Percentiles rank a stretch among this genome's conserved stretches.
phyloP scores from a whole-genome alignment of 805 yeast species.

The Starmerella cellae region DNA sequence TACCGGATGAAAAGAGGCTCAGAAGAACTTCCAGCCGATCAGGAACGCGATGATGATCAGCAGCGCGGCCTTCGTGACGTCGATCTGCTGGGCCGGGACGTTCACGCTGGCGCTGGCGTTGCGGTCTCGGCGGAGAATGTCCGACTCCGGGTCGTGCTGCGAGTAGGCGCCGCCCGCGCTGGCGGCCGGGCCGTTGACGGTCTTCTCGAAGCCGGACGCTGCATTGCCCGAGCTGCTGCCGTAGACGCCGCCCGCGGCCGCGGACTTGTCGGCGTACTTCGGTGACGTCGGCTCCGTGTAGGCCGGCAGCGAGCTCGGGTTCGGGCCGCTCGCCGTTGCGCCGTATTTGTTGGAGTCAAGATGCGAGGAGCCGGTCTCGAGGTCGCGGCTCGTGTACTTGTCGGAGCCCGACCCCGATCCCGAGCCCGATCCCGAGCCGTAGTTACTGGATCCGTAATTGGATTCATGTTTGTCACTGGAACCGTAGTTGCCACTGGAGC shows the following conservation, averaged over 20 bases:
- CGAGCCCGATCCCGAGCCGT: constrained; percentile 18
- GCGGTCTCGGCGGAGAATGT: constrained; percentile 1
- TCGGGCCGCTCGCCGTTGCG: too few species aligned
- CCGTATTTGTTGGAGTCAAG: too few species aligned
- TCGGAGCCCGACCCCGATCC: constrained; percentile 1
- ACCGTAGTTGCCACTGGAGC: too few species aligned
- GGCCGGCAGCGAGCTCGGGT: too few species aligned
- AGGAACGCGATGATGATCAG: constrained; percentile 44
- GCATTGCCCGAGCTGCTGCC: constrained; percentile 1
- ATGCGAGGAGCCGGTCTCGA: constrained; percentile 2
- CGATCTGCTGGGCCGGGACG: constrained; percentile 24
- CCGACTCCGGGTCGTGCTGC: not conserved
- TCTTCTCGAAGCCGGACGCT: constrained; percentile 8
- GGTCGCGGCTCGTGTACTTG: not conserved
- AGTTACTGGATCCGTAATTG: too few species aligned
- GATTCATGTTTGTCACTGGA: too few species aligned
- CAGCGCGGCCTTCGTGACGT: constrained; percentile 42
- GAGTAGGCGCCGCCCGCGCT: constrained; percentile 13
- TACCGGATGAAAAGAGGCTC: too few species aligned
- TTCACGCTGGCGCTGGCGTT: not conserved
- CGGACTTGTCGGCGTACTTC: too few species aligned
- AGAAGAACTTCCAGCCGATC: constrained; percentile 52
- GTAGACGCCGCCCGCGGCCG: too few species aligned
- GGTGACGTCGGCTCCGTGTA: too few species aligned
- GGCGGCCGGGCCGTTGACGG: constrained; percentile 12